Percentiles rank a stretch among this genome's conserved stretches.
Conservation (phyloP, 2,329 filamentous ascomycete species). For the Colletotrichum sojae region DNA sequence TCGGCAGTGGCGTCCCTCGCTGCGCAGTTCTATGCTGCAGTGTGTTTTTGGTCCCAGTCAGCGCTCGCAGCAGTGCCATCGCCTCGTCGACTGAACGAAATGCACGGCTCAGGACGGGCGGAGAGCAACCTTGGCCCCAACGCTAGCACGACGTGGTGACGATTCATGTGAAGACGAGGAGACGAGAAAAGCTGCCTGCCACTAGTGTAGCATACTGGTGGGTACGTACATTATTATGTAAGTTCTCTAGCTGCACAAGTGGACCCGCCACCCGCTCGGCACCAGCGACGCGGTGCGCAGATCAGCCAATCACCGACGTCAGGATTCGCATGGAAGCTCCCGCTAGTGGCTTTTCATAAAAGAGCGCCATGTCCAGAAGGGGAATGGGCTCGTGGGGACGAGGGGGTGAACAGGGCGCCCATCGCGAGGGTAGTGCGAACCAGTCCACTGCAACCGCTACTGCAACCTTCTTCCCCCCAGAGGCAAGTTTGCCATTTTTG, state of each 20-base stretch:
- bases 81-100: conserved; percentile 16
- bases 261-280: conserved; percentile 22
- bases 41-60: not conserved
- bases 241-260: conserved; percentile 4
- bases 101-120: not conserved
- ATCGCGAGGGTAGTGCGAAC: conserved; percentile 25
- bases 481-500: not conserved
- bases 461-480: conserved; percentile 40
- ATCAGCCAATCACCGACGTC: conserved; percentile 20
- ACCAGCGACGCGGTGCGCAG: conserved; percentile 6
- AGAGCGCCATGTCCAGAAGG: conserved; percentile 1
- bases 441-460: conserved; percentile 36
- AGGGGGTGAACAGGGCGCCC: not conserved
- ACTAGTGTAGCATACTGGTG: too few species aligned
- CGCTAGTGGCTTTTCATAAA: conserved; percentile 30
- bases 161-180: conserved; percentile 29
- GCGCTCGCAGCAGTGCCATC: conserved; percentile 20
- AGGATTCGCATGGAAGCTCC: conserved; percentile 16
- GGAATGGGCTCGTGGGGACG: conserved; percentile 18
- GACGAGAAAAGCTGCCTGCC: not conserved
- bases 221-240: not conserved
- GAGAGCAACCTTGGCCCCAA: not conserved
- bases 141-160: conserved; percentile 6
- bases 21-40: too few species aligned
- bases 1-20: conserved; percentile 18